Evolutionary conservation across 2,329 filamentous ascomycete genomes (phyloP), one percentile per base, ranked within the genome.

Genomic region (Furcasterigmium sp.): DNA sequence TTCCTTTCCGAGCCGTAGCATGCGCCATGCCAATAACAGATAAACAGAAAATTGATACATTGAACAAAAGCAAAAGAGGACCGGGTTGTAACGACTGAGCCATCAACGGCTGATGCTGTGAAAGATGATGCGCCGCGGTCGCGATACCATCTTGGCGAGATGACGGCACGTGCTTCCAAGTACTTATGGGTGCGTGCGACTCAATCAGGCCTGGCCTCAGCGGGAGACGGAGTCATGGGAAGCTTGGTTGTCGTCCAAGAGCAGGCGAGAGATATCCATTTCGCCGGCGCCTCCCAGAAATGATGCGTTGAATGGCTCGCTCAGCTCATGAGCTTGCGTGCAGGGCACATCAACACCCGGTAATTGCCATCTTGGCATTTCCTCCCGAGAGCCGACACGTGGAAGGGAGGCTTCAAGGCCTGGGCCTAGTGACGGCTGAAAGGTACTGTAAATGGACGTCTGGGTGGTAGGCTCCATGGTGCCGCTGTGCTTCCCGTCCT

Each of bases 241-340:
- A 48, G 38, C 44, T 45, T 64, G 65, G 4, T 62, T 60, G 48
- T 80, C 76, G 42, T 81, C 76, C n/a, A 82, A 64, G 3, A 82
- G 57, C 2, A 83, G 64, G 11, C 78, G 70, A 14, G 76, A 78
- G 37, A 82, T 80, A 41, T 79, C 78, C 78, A 82, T 82, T 55
- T 81, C 78, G 14, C 75, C 71, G 8, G 67, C 62, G 39, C 49
- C 65, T 4, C 66, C 67, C 37, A 68, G 57, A 42, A 69, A 63
- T 3, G 70, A 64, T 3, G 65, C 54, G 4, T 58, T 56, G 9
- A 63, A 54, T 6, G 56, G 52, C 35, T 76, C 73, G 29, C 56
- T 59, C 61, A 73, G 70, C 32, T 77, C 72, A 23, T 74, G 65
- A 14, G 58, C 55, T 14, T 53, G 60, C 37, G 6, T 49, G 30